Conservation (phyloP, 495 filamentous ascomycete genomes). For the Hypoxylon intermedium region DNA sequence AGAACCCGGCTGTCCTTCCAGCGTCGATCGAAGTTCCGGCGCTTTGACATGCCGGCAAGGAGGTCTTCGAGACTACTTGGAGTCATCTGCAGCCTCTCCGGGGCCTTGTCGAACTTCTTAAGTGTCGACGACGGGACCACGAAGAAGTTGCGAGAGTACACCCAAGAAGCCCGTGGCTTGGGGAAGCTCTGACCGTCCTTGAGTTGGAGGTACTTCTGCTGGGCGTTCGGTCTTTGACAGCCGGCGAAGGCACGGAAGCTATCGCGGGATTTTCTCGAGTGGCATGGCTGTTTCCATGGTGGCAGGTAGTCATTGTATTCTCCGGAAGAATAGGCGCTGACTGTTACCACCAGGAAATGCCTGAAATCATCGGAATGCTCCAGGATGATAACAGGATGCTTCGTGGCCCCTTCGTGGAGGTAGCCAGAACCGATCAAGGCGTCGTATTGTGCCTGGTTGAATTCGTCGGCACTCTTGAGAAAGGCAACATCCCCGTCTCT, state of each 20-base stretch:
- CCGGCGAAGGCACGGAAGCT: slow-evolving; percentile 44
- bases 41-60: slow-evolving; percentile 1
- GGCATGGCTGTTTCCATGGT: slow-evolving; percentile 39
- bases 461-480: slow-evolving; percentile 22
- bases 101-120: slow-evolving; percentile 26
- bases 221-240: slow-evolving; percentile 5
- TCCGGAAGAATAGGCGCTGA: slow-evolving; percentile 43
- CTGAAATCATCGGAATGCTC: slow-evolving; percentile 15
- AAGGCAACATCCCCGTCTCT: slow-evolving; percentile 42
- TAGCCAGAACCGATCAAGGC: slow-evolving; percentile 27
- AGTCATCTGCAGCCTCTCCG: slow-evolving; percentile 2
- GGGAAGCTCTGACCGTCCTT: slow-evolving; percentile 25
- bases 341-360: slow-evolving; percentile 38
- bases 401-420: slow-evolving; percentile 26
- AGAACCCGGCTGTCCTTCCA: slow-evolving; percentile 12
- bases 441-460: slow-evolving; percentile 8
- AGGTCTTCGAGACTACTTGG: slow-evolving; percentile 24
- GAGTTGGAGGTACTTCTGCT: slow-evolving; percentile 29
- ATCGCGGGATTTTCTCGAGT: slow-evolving; percentile 21
- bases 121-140: slow-evolving; percentile 35
- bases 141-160: slow-evolving; percentile 32
- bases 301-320: slow-evolving; percentile 30
- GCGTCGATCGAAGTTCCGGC: not conserved
- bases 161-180: slow-evolving; percentile 44
- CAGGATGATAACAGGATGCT: slow-evolving; percentile 47